These are phyloP conservation scores for Barbarea vulgaris DNA, from an alignment of 345 rosid species.

Conservation along the genomic window DNA sequence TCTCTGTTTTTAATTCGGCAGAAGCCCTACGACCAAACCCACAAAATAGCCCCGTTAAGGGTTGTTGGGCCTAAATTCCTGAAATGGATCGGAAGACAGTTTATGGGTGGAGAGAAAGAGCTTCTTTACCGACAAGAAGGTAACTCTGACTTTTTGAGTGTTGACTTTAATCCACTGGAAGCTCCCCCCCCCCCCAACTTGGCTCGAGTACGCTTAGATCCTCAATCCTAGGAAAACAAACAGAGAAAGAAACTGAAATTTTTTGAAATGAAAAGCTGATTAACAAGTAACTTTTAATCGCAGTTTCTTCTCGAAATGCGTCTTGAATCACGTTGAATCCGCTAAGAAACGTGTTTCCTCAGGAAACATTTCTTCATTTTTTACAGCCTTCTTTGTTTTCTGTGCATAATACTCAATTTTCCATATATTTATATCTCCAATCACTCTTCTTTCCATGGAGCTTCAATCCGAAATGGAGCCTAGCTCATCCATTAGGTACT, in stretches of 20 bases:
- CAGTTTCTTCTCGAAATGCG: slow-evolving; percentile 29
- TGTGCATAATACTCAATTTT: slow-evolving; percentile 18
- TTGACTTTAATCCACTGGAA: slow-evolving; percentile 16
- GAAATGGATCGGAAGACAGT: not conserved
- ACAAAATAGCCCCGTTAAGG: not conserved
- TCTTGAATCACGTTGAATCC: slow-evolving; percentile 31
- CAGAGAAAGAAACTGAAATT: not conserved
- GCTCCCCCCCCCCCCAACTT: not conserved
- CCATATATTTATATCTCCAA: not conserved
- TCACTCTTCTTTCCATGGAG: slow-evolving; percentile 42
- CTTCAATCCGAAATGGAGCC: slow-evolving; percentile 43
- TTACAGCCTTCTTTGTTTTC: slow-evolving; percentile 9
- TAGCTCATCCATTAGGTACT: slow-evolving; percentile 46
- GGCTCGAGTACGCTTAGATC: slow-evolving; percentile 29
- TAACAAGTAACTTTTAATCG: slow-evolving; percentile 2
- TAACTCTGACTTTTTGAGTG: slow-evolving; percentile 2
- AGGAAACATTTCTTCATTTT: not conserved
- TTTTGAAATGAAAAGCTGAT: not conserved
- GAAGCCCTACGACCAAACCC: not conserved
- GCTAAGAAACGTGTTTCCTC: slow-evolving; percentile 9
- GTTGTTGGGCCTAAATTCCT: not conserved
- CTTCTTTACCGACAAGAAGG: not conserved
- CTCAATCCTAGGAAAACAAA: slow-evolving; percentile 32
- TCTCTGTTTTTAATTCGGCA: not conserved
- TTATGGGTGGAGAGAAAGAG: not conserved